Evolutionary conservation across 2,329 filamentous ascomycete species (phyloP).

Genomic region (Blumeria hordei): DNA sequence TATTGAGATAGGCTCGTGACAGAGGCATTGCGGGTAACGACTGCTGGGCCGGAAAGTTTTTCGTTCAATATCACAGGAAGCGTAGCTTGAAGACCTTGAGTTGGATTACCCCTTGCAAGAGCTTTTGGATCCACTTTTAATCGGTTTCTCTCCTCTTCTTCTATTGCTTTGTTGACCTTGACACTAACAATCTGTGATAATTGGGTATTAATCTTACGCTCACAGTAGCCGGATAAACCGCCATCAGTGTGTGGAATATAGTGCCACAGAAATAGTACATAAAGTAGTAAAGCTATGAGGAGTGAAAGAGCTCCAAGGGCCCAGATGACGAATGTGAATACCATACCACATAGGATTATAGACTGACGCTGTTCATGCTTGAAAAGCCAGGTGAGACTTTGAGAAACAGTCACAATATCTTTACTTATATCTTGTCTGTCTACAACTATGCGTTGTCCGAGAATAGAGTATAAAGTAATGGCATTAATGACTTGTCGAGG

Average conservation of each 20-base stretch:
- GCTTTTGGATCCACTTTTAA: constrained; percentile 24
- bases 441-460: constrained; percentile 49
- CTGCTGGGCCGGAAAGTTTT: constrained; percentile 17
- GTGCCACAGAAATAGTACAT: constrained; percentile 75
- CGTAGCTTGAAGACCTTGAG: constrained; percentile 34
- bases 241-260: constrained; percentile 70
- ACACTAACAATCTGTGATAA: constrained; percentile 62
- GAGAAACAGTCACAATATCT: constrained; percentile 51
- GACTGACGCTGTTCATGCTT: constrained; percentile 54
- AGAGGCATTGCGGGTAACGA: constrained; percentile 23
- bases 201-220: constrained; percentile 70
- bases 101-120: constrained; percentile 28
- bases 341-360: constrained; percentile 68
- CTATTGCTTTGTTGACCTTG: constrained; percentile 74
- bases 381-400: constrained; percentile 54
- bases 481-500: constrained; percentile 82
- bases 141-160: constrained; percentile 44
- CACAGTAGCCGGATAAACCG: constrained; percentile 63
- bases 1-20: constrained; percentile 33
- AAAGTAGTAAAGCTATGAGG: constrained; percentile 51
- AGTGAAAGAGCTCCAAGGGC: constrained; percentile 55
- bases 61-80: constrained; percentile 35
- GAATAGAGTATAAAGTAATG: constrained; percentile 67
- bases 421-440: constrained; percentile 30
- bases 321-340: constrained; percentile 82